Evolutionary conservation across 2,329 filamentous ascomycete genomes (phyloP).

Genomic region (Aspergillus costaricaensis): DNA sequence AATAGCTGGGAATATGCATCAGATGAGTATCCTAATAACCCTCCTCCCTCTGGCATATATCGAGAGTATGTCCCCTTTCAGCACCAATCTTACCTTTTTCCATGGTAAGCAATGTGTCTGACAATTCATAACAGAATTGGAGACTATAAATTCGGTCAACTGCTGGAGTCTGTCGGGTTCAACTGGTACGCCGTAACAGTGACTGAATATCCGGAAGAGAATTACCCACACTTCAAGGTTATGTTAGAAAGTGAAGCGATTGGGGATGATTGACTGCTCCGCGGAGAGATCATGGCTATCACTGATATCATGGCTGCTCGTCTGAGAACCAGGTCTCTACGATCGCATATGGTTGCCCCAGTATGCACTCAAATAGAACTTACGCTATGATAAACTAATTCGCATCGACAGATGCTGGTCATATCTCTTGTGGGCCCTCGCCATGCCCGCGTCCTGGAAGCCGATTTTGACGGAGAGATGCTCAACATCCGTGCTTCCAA

Average conservation of each 20-base stretch:
- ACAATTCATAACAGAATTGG: background rate
- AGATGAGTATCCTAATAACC: background rate
- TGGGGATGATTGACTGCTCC: slow-evolving; percentile 8
- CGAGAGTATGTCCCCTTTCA: slow-evolving; percentile 1
- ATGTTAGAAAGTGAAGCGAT: slow-evolving; percentile 8
- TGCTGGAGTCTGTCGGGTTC: slow-evolving; percentile 2
- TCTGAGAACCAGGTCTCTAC: slow-evolving; percentile 9
- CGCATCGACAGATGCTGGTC: slow-evolving; percentile 9
- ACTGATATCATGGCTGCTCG: slow-evolving; percentile 13
- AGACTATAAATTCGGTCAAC: slow-evolving; percentile 8
- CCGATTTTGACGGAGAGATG: slow-evolving; percentile 6
- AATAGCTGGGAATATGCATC: background rate
- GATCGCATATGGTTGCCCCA: slow-evolving; percentile 12
- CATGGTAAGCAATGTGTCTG: background rate
- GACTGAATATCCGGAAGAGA: background rate
- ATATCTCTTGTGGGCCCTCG: slow-evolving; percentile 12
- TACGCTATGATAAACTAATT: background rate
- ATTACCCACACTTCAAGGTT: slow-evolving; percentile 8
- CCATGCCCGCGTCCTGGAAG: slow-evolving; percentile 9
- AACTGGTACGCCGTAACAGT: slow-evolving; percentile 1
- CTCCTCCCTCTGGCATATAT: background rate
- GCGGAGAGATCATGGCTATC: slow-evolving; percentile 12
- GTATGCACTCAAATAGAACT: background rate
- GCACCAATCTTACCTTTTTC: background rate
- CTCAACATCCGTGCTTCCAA: slow-evolving; percentile 10